Percentiles rank a stretch among this genome's conserved stretches.
These are phyloP conservation scores for Fusarium compactum DNA, from an alignment of 2,329 filamentous ascomycete genomes.

Conservation along the genomic window DNA sequence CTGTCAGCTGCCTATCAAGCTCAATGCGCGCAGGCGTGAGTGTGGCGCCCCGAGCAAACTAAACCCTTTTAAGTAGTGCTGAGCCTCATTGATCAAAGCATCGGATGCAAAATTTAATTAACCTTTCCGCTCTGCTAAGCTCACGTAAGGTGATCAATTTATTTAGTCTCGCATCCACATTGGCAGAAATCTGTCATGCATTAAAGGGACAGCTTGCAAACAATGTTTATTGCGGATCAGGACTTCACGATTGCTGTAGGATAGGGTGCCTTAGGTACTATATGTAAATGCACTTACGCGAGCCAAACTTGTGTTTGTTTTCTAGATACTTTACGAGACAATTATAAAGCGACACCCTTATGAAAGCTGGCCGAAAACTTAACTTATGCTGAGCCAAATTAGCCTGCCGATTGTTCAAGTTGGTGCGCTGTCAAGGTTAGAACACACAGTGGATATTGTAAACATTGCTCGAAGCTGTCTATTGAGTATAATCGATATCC, in stretches of 20 bases:
- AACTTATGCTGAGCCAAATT: background rate
- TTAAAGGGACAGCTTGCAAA: constrained; percentile 28
- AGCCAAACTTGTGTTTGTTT: background rate
- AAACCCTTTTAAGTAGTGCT: constrained; percentile 17
- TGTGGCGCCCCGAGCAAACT: constrained; percentile 30
- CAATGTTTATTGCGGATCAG: background rate
- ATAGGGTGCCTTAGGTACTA: background rate
- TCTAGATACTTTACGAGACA: background rate
- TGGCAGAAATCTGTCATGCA: background rate
- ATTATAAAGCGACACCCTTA: background rate
- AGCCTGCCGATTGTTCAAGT: background rate
- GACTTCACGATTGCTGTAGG: background rate
- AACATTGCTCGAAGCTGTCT: background rate
- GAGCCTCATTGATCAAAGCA: constrained; percentile 27
- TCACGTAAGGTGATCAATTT: background rate
- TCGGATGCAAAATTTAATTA: background rate
- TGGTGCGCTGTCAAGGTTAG: background rate
- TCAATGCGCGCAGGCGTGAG: constrained; percentile 23
- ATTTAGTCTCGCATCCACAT: background rate
- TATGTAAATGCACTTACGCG: background rate
- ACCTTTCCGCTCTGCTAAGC: background rate
- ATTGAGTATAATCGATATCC: constrained; percentile 11
- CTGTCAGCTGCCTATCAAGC: constrained; percentile 34
- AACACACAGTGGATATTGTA: background rate
- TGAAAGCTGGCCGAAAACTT: background rate